A percentile compares a stretch with the other conserved stretches of the same genome.
Conservation (phyloP, 2,329 filamentous ascomycete genomes). For the Cytospora mali region DNA sequence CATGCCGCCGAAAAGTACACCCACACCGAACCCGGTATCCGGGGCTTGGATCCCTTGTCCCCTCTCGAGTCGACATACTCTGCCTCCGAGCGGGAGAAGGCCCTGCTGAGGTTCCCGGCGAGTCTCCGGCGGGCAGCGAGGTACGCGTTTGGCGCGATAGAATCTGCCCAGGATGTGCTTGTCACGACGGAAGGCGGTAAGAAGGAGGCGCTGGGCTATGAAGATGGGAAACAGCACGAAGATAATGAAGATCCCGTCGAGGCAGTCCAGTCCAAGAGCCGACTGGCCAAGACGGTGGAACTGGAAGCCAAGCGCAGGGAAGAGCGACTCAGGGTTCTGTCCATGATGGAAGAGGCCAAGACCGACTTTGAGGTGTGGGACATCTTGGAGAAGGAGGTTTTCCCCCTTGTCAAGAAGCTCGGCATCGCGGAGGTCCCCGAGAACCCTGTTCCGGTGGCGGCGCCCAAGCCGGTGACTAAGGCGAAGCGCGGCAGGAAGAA, state of each 20-base stretch:
- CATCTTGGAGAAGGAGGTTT: slow-evolving; percentile 67
- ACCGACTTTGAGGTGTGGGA: slow-evolving; percentile 70
- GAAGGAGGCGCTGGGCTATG: background rate
- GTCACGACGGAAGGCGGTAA: slow-evolving; percentile 25
- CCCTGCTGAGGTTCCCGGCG: slow-evolving; percentile 44
- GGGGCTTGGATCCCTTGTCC: slow-evolving; percentile 27
- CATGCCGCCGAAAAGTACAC: slow-evolving; percentile 32
- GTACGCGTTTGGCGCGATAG: slow-evolving; percentile 41
- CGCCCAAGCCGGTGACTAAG: slow-evolving; percentile 7
- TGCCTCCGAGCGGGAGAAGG: slow-evolving; percentile 39
- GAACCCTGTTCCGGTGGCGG: background rate
- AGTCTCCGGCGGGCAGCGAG: slow-evolving; percentile 44
- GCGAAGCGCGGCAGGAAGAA: slow-evolving; percentile 23
- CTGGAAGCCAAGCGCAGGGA: slow-evolving; percentile 44
- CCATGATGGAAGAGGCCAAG: slow-evolving; percentile 54
- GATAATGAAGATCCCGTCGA: slow-evolving; percentile 34
- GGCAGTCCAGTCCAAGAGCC: slow-evolving; percentile 26
- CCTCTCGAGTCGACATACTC: slow-evolving; percentile 30
- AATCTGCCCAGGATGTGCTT: slow-evolving; percentile 25
- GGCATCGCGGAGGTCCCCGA: slow-evolving; percentile 47
- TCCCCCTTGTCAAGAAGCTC: slow-evolving; percentile 59
- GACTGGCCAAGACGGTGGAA: slow-evolving; percentile 39
- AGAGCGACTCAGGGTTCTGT: slow-evolving; percentile 57
- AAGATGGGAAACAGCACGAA: background rate
- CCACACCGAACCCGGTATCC: slow-evolving; percentile 15